A percentile compares a stretch with the other conserved stretches of the same genome.
Evolutionary conservation across 2,329 filamentous ascomycete species (phyloP).

Genomic region (Cercospora sesami): DNA sequence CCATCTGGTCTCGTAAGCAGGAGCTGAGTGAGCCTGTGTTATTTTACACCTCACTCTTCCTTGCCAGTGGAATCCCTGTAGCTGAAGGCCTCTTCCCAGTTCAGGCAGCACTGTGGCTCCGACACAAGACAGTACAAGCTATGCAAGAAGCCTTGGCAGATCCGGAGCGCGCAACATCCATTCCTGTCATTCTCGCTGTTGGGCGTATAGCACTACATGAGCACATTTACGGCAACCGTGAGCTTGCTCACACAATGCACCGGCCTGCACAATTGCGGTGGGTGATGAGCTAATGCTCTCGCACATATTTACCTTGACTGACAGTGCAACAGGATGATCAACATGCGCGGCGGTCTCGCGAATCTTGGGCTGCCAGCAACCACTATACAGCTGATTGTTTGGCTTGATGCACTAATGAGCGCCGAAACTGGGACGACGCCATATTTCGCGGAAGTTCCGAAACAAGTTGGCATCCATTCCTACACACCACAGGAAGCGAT

Average conservation of each 20-base stretch:
- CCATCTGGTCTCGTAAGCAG: constrained; percentile 25
- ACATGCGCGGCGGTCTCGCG: constrained; percentile 23
- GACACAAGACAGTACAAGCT: constrained; percentile 25
- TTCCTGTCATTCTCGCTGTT: constrained; percentile 30
- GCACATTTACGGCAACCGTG: constrained; percentile 29
- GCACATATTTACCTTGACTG: not conserved
- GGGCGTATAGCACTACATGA: constrained; percentile 32
- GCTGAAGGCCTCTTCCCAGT: constrained; percentile 26
- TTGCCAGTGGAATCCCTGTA: constrained; percentile 30
- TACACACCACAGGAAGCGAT: constrained; percentile 26
- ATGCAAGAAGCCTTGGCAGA: constrained; percentile 30
- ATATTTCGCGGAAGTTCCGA: constrained; percentile 20
- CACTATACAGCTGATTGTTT: constrained; percentile 25
- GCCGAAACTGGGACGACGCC: constrained; percentile 21
- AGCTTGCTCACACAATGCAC: constrained; percentile 26
- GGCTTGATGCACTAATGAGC: constrained; percentile 24
- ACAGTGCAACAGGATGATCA: constrained; percentile 19
- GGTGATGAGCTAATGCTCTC: not conserved
- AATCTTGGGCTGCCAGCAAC: constrained; percentile 21
- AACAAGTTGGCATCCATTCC: constrained; percentile 18
- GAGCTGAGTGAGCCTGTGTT: constrained; percentile 29
- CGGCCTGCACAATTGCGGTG: constrained; percentile 25
- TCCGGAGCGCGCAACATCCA: constrained; percentile 24
- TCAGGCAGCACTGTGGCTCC: constrained; percentile 21
- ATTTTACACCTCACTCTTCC: constrained; percentile 28